Conservation (phyloP, 306 rosid species). For the Cyclanthera cordifolia region DNA sequence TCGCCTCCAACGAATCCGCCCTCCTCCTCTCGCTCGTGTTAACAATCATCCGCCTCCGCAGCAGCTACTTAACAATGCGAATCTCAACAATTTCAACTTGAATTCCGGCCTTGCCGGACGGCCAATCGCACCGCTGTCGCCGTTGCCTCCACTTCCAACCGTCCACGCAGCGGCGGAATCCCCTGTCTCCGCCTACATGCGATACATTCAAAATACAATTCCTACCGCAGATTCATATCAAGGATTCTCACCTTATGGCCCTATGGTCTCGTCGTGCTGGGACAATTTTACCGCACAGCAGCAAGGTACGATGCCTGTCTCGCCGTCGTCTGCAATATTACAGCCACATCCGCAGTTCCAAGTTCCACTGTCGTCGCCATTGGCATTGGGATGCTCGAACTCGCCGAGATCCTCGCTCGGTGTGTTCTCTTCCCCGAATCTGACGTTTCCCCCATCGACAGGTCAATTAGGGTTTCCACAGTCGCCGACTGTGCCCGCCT, state of each 20-base stretch:
- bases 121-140: constrained; percentile 56
- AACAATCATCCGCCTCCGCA: constrained; percentile 38
- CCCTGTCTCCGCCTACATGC: constrained; percentile 78
- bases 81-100: constrained; percentile 18
- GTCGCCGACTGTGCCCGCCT: constrained; percentile 69
- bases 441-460: constrained; percentile 49
- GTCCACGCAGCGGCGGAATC: constrained; percentile 90
- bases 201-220: constrained; percentile 46
- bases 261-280: constrained; percentile 51
- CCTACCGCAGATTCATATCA: constrained; percentile 34
- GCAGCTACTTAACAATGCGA: constrained; percentile 6
- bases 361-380: constrained; percentile 47
- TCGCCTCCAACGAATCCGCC: constrained; percentile 87
- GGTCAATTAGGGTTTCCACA: constrained; percentile 73
- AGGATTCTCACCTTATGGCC: constrained; percentile 58
- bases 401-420: constrained; percentile 54
- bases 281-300: constrained; percentile 26
- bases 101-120: constrained; percentile 37
- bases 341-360: constrained; percentile 31
- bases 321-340: constrained; percentile 10
- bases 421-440: constrained; percentile 55
- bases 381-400: constrained; percentile 69
- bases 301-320: constrained; percentile 16
- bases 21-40: constrained; percentile 77
- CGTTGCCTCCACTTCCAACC: constrained; percentile 77